Evolutionary conservation across 2,329 filamentous ascomycete genomes (phyloP).

Genomic region (Fusarium denticulatum): DNA sequence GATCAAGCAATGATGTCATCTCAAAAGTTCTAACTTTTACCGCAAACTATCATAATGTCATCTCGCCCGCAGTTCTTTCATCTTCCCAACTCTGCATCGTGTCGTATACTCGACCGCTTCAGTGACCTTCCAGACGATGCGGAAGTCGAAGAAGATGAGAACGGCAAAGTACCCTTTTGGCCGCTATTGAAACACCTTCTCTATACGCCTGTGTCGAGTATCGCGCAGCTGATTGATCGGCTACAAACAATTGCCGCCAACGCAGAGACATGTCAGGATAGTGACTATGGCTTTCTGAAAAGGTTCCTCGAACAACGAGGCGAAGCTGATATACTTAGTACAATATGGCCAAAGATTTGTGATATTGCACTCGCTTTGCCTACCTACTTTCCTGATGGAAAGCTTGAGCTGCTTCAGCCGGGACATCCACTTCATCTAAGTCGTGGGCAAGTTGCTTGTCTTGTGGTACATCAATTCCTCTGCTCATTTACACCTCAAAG

Average conservation of each 20-base stretch:
- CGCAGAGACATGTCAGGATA: constrained; percentile 24
- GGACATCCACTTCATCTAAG: constrained; percentile 32
- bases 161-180: constrained; percentile 43
- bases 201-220: background rate
- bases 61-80: constrained; percentile 21
- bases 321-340: constrained; percentile 7
- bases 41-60: constrained; percentile 1
- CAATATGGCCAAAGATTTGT: constrained; percentile 40
- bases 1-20: background rate
- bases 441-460: constrained; percentile 41
- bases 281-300: constrained; percentile 38
- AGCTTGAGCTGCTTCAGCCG: constrained; percentile 28
- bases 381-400: constrained; percentile 30
- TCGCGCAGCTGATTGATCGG: constrained; percentile 35
- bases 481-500: constrained; percentile 39
- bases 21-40: background rate
- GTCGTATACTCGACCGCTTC: constrained; percentile 45
- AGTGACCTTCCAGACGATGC: constrained; percentile 38
- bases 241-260: constrained; percentile 45
- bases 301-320: background rate
- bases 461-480: constrained; percentile 48
- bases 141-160: constrained; percentile 33
- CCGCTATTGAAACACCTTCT: constrained; percentile 40
- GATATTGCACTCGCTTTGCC: constrained; percentile 35
- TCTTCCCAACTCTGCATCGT: constrained; percentile 33